Conservation (phyloP, 2,329 filamentous ascomycete genomes). For the Ploettnerulaceae sp. region DNA sequence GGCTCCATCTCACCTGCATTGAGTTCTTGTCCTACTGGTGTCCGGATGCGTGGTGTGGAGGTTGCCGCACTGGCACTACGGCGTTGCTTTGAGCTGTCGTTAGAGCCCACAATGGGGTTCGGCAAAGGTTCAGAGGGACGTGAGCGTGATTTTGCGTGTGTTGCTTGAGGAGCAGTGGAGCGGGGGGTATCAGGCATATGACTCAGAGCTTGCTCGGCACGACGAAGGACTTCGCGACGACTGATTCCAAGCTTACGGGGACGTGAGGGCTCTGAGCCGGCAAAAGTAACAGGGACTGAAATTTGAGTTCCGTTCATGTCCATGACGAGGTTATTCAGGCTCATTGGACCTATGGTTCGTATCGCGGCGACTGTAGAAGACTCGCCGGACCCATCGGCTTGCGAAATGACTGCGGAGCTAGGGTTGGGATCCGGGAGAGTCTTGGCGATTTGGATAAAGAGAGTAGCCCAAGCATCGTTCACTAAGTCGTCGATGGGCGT, state of each 20-base stretch:
- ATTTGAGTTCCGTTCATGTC: conserved; percentile 30
- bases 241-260: conserved; percentile 30
- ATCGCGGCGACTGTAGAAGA: conserved; percentile 21
- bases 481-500: conserved; percentile 88
- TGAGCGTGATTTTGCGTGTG: conserved; percentile 10
- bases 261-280: conserved; percentile 23
- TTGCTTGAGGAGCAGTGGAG: conserved; percentile 34
- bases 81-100: conserved; percentile 9
- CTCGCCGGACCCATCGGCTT: conserved; percentile 42
- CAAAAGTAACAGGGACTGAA: conserved; percentile 24
- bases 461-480: conserved; percentile 76
- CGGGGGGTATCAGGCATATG: conserved; percentile 36
- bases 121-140: conserved; percentile 33
- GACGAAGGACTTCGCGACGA: conserved; percentile 50
- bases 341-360: conserved; percentile 29
- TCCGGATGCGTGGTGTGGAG: conserved; percentile 10
- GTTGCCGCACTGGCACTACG: conserved; percentile 4
- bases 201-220: conserved; percentile 53
- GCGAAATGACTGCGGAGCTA: conserved; percentile 41
- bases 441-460: conserved; percentile 65
- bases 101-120: conserved; percentile 38
- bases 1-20: conserved; percentile 35
- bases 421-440: conserved; percentile 42
- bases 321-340: conserved; percentile 32
- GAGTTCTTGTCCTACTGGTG: conserved; percentile 25